Evolutionary conservation across 176 grass and related monocot genomes (phyloP).

Genomic region (Musa schizocarpa): DNA sequence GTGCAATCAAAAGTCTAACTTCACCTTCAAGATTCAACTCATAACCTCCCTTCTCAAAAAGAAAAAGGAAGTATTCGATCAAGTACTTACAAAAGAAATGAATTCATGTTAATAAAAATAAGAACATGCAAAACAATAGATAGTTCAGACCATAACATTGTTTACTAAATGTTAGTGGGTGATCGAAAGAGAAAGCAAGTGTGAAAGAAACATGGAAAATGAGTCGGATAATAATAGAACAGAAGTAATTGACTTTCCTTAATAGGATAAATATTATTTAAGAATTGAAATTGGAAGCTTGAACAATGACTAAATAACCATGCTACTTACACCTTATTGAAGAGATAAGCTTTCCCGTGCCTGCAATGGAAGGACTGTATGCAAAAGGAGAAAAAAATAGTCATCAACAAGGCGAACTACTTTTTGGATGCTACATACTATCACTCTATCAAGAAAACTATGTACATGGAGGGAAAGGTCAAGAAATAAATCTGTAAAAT

Average conservation of each 20-base stretch:
- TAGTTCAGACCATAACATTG: background rate
- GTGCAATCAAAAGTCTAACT: no score
- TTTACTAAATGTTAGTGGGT: background rate
- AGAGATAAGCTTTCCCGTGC: conserved; percentile 22
- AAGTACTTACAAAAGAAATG: background rate
- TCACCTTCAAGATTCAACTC: background rate
- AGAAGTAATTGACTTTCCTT: background rate
- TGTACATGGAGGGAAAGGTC: background rate
- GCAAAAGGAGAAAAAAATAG: background rate
- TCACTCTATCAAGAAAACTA: background rate
- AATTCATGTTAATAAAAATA: background rate
- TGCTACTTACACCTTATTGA: conserved; percentile 16
- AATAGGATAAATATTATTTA: background rate
- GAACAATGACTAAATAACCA: background rate
- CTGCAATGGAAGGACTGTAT: conserved; percentile 19
- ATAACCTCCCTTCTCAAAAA: background rate
- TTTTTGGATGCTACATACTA: background rate
- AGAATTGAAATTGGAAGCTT: background rate
- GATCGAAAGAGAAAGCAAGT: background rate
- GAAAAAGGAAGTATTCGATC: background rate
- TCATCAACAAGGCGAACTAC: background rate
- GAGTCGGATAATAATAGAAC: background rate
- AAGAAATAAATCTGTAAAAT: background rate
- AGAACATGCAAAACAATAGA: background rate
- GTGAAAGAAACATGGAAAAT: background rate